Evolutionary conservation across 441 rosid genomes (phyloP).

Genomic region (Euphorbia schlechtendalii): DNA sequence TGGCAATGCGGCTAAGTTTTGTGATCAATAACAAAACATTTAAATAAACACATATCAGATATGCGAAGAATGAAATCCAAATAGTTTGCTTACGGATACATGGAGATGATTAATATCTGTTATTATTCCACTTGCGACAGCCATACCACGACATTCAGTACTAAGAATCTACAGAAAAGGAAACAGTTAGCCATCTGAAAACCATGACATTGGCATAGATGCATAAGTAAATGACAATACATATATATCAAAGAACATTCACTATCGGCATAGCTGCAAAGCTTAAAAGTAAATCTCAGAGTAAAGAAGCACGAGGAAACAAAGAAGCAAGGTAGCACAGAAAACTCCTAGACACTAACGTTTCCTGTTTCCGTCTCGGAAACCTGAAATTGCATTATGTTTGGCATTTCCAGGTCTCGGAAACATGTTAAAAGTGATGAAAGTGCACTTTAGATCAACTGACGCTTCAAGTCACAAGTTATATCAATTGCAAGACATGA

Average conservation of each 20-base stretch:
- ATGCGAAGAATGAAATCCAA: constrained; percentile 11
- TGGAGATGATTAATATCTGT: constrained; percentile 59
- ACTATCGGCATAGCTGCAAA: not conserved
- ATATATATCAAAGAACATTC: not conserved
- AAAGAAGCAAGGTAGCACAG: too few relatives aligned
- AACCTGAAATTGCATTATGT: too few relatives aligned
- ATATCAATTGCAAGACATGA: not conserved
- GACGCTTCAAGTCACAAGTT: not conserved
- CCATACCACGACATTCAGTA: constrained; percentile 47
- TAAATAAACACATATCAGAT: constrained; percentile 6
- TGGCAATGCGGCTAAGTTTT: constrained; percentile 7
- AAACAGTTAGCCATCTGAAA: constrained; percentile 11
- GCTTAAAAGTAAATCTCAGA: not conserved
- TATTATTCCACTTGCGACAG: constrained; percentile 69
- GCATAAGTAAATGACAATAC: not conserved
- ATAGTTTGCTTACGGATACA: constrained; percentile 65
- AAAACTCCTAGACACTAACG: too few relatives aligned
- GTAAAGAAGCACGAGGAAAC: not conserved
- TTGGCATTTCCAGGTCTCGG: too few relatives aligned
- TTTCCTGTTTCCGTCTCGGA: too few relatives aligned
- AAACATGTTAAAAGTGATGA: not conserved
- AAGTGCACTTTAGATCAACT: not conserved
- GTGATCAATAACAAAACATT: constrained; percentile 8
- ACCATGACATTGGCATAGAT: constrained; percentile 7
- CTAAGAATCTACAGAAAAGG: constrained; percentile 53